Evolutionary conservation across 116 monocot species (phyloP).

Genomic region (Cymodocea nodosa): DNA sequence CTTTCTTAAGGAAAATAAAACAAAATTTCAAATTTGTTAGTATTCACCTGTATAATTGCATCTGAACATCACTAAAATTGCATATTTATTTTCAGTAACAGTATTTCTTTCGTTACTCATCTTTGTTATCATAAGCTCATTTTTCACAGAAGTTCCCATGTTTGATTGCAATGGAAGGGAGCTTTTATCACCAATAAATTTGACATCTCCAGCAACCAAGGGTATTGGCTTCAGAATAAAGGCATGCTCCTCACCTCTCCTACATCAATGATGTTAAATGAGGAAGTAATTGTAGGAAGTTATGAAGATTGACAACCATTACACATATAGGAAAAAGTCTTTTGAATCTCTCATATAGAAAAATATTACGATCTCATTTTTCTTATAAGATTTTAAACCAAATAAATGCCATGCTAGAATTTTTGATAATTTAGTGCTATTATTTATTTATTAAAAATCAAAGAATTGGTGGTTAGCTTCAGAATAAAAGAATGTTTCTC

Average conservation of each 20-base stretch:
- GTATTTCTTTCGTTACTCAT: conserved; percentile 18
- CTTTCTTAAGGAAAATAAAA: neutral
- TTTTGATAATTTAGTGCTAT: no score
- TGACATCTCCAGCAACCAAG: conserved; percentile 24
- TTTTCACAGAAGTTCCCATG: conserved; percentile 20
- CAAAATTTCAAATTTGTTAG: neutral
- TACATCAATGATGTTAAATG: conserved; percentile 10
- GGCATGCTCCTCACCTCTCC: conserved; percentile 95
- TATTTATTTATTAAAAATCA: no score
- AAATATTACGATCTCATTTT: no score
- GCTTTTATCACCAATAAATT: conserved; percentile 18
- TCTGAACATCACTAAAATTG: conserved; percentile 71
- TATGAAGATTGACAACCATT: no score
- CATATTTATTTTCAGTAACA: conserved; percentile 40
- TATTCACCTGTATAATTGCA: conserved; percentile 78
- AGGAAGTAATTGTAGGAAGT: neutral
- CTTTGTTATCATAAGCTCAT: conserved; percentile 13
- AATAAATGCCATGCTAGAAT: no score
- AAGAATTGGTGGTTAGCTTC: no score
- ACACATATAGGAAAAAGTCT: no score
- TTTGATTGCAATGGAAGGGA: conserved; percentile 17
- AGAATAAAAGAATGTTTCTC: no score
- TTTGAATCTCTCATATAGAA: no score
- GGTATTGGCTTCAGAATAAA: conserved; percentile 75
- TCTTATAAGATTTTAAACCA: no score